Percentiles rank a stretch among this genome's conserved stretches.
Conservation (phyloP, 2,329 filamentous ascomycete genomes). For the Achaetomium macrosporum region DNA sequence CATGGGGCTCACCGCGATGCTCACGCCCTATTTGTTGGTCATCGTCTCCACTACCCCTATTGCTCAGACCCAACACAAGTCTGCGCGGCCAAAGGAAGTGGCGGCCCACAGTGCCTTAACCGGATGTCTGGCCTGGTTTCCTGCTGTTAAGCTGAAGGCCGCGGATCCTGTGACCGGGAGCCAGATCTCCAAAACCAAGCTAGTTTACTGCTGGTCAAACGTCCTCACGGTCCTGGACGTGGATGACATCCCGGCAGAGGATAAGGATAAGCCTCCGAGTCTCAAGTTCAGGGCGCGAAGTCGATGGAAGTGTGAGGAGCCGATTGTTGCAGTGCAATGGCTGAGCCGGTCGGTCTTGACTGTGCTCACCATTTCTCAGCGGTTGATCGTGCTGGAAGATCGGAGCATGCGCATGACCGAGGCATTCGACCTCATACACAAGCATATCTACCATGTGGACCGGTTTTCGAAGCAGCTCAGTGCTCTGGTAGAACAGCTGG, state of each 20-base stretch:
- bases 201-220: constrained; percentile 98
- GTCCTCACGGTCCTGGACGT: constrained; percentile 91
- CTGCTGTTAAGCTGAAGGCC: constrained; percentile 84
- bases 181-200: constrained; percentile 71
- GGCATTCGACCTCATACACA: constrained; percentile 84
- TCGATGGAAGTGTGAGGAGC: constrained; percentile 88
- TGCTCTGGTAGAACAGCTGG: constrained; percentile 76
- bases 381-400: constrained; percentile 88
- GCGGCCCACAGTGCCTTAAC: constrained; percentile 86
- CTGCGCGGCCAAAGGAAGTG: constrained; percentile 83
- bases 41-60: constrained; percentile 96
- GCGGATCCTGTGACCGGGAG: constrained; percentile 61
- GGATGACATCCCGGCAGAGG: constrained; percentile 61
- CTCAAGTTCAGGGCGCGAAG: constrained; percentile 77
- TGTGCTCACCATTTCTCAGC: constrained; percentile 88
- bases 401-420: constrained; percentile 85
- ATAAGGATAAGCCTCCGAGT: constrained; percentile 70
- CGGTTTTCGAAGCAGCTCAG: constrained; percentile 85
- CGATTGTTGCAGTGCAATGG: constrained; percentile 96
- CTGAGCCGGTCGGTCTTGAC: constrained; percentile 87
- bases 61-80: constrained; percentile 94
- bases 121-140: constrained; percentile 94
- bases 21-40: constrained; percentile 91
- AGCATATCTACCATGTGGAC: constrained; percentile 87
- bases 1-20: constrained; percentile 86